phyloP scores from a whole-genome alignment of 1,284 basidiomycete genomes.

The Ganoderma lingzhi region DNA sequence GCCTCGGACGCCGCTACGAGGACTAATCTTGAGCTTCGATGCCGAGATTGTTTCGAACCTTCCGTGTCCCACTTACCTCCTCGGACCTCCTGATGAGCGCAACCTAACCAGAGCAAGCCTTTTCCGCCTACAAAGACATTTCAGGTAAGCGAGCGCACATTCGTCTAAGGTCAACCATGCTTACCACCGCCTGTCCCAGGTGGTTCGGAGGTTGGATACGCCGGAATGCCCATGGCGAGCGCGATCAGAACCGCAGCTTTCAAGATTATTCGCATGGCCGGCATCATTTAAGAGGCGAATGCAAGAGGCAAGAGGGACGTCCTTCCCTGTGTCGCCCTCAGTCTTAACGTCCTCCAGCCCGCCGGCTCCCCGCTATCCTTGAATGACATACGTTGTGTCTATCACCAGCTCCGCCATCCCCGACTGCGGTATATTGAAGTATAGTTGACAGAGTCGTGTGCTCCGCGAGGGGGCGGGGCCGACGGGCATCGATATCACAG shows the following conservation, averaged over 20 bases:
- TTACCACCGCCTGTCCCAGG: not conserved
- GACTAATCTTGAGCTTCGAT: not conserved
- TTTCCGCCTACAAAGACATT: not conserved
- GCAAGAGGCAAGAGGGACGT: not conserved
- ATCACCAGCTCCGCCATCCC: not conserved
- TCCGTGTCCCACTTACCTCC: not conserved
- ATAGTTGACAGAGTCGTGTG: conserved; percentile 4
- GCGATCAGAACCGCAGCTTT: not conserved
- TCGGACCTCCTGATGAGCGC: not conserved
- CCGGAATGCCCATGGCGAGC: not conserved
- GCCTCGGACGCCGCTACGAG: not conserved
- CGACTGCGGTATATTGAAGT: not conserved
- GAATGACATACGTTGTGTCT: not conserved
- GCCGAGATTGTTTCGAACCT: not conserved
- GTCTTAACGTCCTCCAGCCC: not conserved
- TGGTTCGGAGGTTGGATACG: not conserved
- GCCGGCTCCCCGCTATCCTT: not conserved
- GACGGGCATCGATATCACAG: not conserved
- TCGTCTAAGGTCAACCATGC: not conserved
- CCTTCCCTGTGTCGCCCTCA: not conserved
- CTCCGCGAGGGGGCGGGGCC: not conserved
- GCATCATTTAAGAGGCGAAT: not conserved
- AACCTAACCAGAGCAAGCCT: not conserved
- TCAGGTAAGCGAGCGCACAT: not conserved
- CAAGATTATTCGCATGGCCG: not conserved